Percentiles rank a stretch among this genome's conserved stretches.
Conservation (phyloP, 495 filamentous ascomycete genomes). For the Penicillium daleae region DNA sequence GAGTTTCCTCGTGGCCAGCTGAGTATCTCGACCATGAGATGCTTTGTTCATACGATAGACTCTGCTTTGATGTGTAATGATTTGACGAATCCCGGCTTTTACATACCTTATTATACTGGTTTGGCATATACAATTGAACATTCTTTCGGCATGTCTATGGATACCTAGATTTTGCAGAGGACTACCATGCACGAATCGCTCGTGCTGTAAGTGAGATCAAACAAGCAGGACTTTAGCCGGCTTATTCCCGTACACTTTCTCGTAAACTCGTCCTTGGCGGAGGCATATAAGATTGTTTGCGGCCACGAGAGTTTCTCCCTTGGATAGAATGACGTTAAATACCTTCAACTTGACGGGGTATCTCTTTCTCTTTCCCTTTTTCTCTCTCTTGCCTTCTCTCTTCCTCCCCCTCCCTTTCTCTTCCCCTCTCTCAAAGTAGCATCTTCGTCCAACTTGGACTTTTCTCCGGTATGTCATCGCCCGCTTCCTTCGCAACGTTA, state of each 20-base stretch:
- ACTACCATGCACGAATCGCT: neutral
- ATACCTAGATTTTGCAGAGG: neutral
- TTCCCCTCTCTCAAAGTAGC: neutral
- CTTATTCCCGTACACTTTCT: neutral
- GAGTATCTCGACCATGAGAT: constrained; percentile 9
- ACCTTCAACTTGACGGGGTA: neutral
- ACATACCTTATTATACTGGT: neutral
- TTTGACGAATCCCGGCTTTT: neutral
- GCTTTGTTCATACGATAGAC: neutral
- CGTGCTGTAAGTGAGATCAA: neutral
- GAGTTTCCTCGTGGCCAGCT: constrained; percentile 74
- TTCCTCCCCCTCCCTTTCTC: neutral
- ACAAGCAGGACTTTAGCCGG: neutral
- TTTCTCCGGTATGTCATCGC: neutral
- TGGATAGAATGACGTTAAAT: neutral
- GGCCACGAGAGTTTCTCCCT: neutral
- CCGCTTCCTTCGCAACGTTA: neutral
- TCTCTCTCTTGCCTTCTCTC: neutral
- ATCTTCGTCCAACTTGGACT: neutral
- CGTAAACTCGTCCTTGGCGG: neutral
- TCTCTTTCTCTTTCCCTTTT: neutral
- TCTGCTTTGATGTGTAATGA: neutral
- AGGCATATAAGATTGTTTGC: neutral
- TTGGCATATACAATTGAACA: neutral
- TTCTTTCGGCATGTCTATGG: neutral